Evolutionary conservation across 345 rosid genomes (phyloP).

Genomic region (Fremontodendron californicum): DNA sequence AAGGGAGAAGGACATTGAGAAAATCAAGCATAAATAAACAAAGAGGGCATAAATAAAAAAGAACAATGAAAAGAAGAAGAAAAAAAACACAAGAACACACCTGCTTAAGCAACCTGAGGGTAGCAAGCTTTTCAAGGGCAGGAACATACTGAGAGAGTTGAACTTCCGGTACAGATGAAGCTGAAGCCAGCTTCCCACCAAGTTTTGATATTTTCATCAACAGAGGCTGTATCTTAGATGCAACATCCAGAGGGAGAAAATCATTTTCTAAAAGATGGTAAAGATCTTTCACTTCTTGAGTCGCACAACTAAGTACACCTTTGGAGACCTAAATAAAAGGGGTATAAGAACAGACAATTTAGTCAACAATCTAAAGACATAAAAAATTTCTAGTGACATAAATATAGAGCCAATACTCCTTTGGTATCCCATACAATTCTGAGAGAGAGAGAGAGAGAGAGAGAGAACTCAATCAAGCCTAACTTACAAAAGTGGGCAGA

Average conservation of each 20-base stretch:
- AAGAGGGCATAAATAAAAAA: not conserved
- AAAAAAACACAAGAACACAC: constrained; percentile 28
- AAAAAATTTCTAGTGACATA: not conserved
- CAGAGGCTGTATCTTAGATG: constrained; percentile 71
- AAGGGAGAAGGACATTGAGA: not conserved
- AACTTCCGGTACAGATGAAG: constrained; percentile 89
- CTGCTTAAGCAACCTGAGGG: constrained; percentile 92
- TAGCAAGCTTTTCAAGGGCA: constrained; percentile 81
- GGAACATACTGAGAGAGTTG: constrained; percentile 78
- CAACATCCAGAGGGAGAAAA: constrained; percentile 81
- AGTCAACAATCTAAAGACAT: not conserved
- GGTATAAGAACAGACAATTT: not conserved
- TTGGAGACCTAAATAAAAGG: constrained; percentile 52
- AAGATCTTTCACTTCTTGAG: constrained; percentile 94
- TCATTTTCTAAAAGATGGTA: constrained; percentile 89
- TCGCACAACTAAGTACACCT: constrained; percentile 92
- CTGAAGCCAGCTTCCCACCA: constrained; percentile 91
- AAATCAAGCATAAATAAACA: not conserved
- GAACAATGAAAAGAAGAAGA: not conserved
- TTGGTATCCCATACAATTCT: not conserved
- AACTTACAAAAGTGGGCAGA: not conserved
- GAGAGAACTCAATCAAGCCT: not conserved
- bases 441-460: not conserved
- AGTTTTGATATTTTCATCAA: constrained; percentile 71
- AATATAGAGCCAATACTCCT: not conserved